Base-by-base conservation (phyloP, 371 early-diverging fungal species). In the Mucor ambiguus region DNA sequence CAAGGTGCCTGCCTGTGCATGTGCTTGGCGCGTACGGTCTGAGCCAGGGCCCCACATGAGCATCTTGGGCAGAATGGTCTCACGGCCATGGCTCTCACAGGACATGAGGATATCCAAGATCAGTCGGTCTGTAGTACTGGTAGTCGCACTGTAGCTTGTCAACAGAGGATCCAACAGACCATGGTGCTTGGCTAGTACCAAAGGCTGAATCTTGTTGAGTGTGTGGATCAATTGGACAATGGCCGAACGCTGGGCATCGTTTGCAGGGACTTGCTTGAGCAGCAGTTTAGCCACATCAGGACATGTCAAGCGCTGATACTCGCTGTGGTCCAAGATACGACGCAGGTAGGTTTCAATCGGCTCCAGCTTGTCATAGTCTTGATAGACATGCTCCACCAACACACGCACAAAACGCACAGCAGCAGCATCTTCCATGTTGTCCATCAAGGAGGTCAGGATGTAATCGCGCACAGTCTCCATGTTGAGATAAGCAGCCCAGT, bases 21-120 rank as follows among this genome's bases (percentile, higher is more conserved):
- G 78, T 0, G 74, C 71, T 59, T 81, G 77, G 10, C 83, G 76
- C 8, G 70, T 68, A 26, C 75, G 80, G 55, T 84, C 83, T 10
- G 85, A 83, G 10, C 87, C 82, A 37, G 87, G 78, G 4, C 87
- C 86, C 87, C 85, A 86, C 58, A 83, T 63, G 10, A 86, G 74
- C 35, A 84, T 78, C 38, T 82, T 83, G 7, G 79, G 71, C 6
- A 83, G 72, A 37, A 87, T 75, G 0, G 86, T 80, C 0, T 67
- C 70, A 2, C 69, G 62, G 2, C 85, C 79, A n/a, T 80, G 83
- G 49, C 80, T 46, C 67, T 87, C 87, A 26, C 78, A 78, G 24
- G 83, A 79, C 44, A 77, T 66, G 12, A 87, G 60, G 14, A 87
- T 73, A 10, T 77, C 76, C 14, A 87, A 69, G 10, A 89, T 69